Evolutionary conservation across 2,329 filamentous ascomycete species (phyloP).

Genomic region (Sphaerulina musiva): DNA sequence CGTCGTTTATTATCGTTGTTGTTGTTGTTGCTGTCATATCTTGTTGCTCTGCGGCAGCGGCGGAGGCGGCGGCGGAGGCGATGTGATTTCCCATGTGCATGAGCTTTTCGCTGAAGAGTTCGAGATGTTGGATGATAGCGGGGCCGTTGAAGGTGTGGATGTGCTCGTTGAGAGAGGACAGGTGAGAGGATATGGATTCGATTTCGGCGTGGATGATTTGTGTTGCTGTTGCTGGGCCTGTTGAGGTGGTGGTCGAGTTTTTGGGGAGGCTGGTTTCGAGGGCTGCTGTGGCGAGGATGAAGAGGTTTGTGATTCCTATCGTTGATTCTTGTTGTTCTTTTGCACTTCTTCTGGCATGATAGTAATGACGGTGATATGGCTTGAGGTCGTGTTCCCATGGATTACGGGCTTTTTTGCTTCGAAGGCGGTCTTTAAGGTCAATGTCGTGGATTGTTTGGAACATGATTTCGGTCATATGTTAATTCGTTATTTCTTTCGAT

Average conservation of each 20-base stretch:
- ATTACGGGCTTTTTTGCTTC: not conserved
- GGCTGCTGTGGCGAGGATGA: constrained; percentile 5
- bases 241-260: not conserved
- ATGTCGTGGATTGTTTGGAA: constrained; percentile 8
- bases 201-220: constrained; percentile 1
- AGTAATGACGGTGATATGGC: not conserved
- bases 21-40: no score
- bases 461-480: not conserved
- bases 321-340: not conserved
- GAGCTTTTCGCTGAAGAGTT: not conserved
- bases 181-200: not conserved
- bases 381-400: constrained; percentile 1
- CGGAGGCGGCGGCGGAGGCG: not conserved
- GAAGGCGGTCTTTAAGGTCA: constrained; percentile 7
- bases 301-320: constrained; percentile 8
- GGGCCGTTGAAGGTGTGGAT: not conserved
- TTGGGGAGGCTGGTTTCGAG: constrained; percentile 1
- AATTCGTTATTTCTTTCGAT: no score
- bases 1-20: not conserved
- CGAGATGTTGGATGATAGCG: not conserved
- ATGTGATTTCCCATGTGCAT: not conserved
- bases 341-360: not conserved
- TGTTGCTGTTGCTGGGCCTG: not conserved
- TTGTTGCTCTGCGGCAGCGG: not conserved
- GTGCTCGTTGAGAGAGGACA: not conserved